phyloP scores from a whole-genome alignment of 192 early-diverging fungal genomes.

The Coemansia sp. region DNA sequence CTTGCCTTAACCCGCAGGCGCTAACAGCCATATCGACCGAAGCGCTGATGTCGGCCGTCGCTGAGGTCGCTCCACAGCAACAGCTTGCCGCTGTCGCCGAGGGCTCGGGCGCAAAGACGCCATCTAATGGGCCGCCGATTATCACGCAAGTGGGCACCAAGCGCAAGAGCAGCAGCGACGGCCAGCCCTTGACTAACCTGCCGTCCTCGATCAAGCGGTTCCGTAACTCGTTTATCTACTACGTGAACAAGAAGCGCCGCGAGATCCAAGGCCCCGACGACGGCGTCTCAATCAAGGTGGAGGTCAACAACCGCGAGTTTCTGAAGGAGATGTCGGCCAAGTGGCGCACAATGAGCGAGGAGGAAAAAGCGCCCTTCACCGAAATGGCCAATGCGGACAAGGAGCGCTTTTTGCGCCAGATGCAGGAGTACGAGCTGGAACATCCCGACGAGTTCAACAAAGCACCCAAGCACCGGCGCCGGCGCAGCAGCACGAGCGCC shows the following conservation, averaged over 20 bases:
- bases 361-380: slow-evolving; percentile 41
- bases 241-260: slow-evolving; percentile 40
- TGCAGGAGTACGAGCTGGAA: slow-evolving; percentile 43
- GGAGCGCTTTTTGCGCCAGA: slow-evolving; percentile 44
- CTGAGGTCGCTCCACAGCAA: neutral
- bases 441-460: slow-evolving; percentile 37
- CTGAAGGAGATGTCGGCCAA: slow-evolving; percentile 47
- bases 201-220: slow-evolving; percentile 50
- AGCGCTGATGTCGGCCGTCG: neutral
- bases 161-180: slow-evolving; percentile 50
- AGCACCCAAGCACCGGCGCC: slow-evolving; percentile 16
- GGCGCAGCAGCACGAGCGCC: slow-evolving; percentile 31
- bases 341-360: slow-evolving; percentile 47
- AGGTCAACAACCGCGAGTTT: slow-evolving; percentile 49
- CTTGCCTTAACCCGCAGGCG: slow-evolving; percentile 15
- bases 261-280: slow-evolving; percentile 17
- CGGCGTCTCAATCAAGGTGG: slow-evolving; percentile 26
- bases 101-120: neutral
- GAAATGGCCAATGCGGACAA: slow-evolving; percentile 45
- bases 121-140: slow-evolving; percentile 30
- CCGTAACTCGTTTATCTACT: slow-evolving; percentile 58
- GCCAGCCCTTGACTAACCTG: slow-evolving; percentile 43
- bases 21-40: neutral
- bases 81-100: neutral
- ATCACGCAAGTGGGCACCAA: slow-evolving; percentile 43